Evolutionary conservation across 1,284 basidiomycete genomes (phyloP).

Genomic region (Boletus mariae): DNA sequence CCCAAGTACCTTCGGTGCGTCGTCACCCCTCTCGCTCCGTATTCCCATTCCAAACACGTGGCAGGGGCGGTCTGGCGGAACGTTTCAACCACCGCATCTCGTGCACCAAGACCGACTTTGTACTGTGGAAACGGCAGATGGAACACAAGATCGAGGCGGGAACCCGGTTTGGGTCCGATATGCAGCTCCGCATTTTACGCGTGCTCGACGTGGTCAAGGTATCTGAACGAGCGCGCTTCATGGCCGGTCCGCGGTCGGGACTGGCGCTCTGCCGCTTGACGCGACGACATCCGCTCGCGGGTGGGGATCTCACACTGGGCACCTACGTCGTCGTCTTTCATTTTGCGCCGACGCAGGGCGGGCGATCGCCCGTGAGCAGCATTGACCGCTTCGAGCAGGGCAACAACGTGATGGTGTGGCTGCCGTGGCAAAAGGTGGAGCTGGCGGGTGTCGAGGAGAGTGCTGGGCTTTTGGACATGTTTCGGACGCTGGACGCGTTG

Average conservation of each 20-base stretch:
- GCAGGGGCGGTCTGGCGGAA: slow-evolving; percentile 48
- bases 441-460: slow-evolving; percentile 10
- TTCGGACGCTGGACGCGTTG: slow-evolving; percentile 25
- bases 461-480: slow-evolving; percentile 15
- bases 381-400: slow-evolving; percentile 23
- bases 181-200: slow-evolving; percentile 35
- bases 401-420: slow-evolving; percentile 28
- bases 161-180: slow-evolving; percentile 27
- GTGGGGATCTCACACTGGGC: slow-evolving; percentile 23
- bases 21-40: neutral
- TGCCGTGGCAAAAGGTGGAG: slow-evolving; percentile 32
- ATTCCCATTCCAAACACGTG: neutral
- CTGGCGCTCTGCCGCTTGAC: slow-evolving; percentile 29
- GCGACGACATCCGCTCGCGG: slow-evolving; percentile 17
- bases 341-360: slow-evolving; percentile 17
- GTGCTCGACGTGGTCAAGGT: slow-evolving; percentile 30
- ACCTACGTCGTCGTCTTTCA: slow-evolving; percentile 32
- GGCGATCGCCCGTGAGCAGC: slow-evolving; percentile 15
- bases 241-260: slow-evolving; percentile 16
- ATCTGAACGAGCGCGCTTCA: slow-evolving; percentile 13
- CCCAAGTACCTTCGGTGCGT: slow-evolving; percentile 32
- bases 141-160: slow-evolving; percentile 29
- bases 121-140: slow-evolving; percentile 49
- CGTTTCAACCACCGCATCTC: slow-evolving; percentile 40
- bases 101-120: slow-evolving; percentile 39